Evolutionary conservation across 148 eudicot genomes (phyloP), one percentile per base, ranked within the genome.

Genomic region (Arbutus unedo): DNA sequence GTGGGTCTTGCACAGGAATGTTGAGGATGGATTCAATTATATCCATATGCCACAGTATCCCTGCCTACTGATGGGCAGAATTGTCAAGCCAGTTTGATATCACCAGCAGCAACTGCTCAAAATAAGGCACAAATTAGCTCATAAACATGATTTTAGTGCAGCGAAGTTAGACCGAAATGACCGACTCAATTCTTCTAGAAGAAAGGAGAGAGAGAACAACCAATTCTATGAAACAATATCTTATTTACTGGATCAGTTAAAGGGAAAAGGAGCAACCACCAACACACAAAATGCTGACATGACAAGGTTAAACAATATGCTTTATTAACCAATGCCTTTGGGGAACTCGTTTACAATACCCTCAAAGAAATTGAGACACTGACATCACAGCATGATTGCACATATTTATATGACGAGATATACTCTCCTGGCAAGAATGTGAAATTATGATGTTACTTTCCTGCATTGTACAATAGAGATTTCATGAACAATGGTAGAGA

Each of bases 1-100:
- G 83, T 73, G 97, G 98, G 84, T 92, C 85, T 90, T 97, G 99
- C 82, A 97, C 90, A 53, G 88, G 88, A 71, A 97, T 83, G 81
- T 86, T 75, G 70, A 83, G 86, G 25, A 91, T 82, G 31, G 94
- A 93, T 68, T 92, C 95, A 81, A 92, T 83, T 79, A 96, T 77
- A 51, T 92, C 98, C 96, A 96, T 96, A 81, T 64, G 76, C 85
- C 70, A 74, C 16, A 57, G 53, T 60, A 18, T 79, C 54, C 62
- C 25, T 3, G 57, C 18, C 21, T 7, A 47, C 31, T 47, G 45
- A 62, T 51, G 4, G 18, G 71, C 43, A 3, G 43, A 56, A 71
- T 45, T 79, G 23, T 81, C 75, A 57, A 80, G 81, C 49, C 67
- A 84, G 55, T n/a, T 81, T 55, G 81, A 45, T 57, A 78, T 57